Base-by-base conservation (phyloP, 2,329 filamentous ascomycete genomes). In the Xylaria digitata region DNA sequence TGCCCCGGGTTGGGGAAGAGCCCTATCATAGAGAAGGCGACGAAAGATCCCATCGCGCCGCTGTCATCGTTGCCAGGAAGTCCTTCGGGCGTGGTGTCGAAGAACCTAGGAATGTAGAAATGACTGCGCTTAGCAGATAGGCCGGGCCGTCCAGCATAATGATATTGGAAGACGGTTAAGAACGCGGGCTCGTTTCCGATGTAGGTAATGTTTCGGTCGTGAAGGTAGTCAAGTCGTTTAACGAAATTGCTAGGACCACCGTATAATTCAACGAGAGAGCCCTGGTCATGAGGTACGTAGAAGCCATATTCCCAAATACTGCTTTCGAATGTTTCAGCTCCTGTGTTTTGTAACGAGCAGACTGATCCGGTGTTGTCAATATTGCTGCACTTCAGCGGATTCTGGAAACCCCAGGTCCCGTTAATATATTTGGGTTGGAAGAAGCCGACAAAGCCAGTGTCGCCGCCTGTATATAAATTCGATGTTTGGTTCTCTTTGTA, bases 291-390 rank as follows among this genome's bases (percentile, higher is more conserved):
- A 0, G 85, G 85, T 3, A 87, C 85, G 65, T 83, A 87, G 72
- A 92, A 93, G 17, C 87, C 87, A 74, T 93, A 93, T 62, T 92
- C 86, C 91, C 91, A 94, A 1, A 87, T 81, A 66, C 86, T 89
- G 49, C 87, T 89, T 76, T 94, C 91, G 71, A 91, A 93, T 0
- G 90, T 93, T 77, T 93, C 91, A 6, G 85, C 83, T 0, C 86
- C 89, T 1, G 82, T 85, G 66, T 86, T 82, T 48, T 90, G 81
- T 0, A 90, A 84, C 3, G 83, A 86, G 77, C 90, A 92, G 50
- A 86, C 80, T 0, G 77, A 81, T 11, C 81, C 81, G 4, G 65
- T 66, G 48, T 61, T 66, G 58, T 90, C 83, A 19, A 82, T 78
- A 48, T 82, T 82, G 71, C 82, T 85, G 78, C 90, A 92, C 69